Evolutionary conservation across 495 filamentous ascomycete species (phyloP).

Genomic region (Coniosporium apollinis): DNA sequence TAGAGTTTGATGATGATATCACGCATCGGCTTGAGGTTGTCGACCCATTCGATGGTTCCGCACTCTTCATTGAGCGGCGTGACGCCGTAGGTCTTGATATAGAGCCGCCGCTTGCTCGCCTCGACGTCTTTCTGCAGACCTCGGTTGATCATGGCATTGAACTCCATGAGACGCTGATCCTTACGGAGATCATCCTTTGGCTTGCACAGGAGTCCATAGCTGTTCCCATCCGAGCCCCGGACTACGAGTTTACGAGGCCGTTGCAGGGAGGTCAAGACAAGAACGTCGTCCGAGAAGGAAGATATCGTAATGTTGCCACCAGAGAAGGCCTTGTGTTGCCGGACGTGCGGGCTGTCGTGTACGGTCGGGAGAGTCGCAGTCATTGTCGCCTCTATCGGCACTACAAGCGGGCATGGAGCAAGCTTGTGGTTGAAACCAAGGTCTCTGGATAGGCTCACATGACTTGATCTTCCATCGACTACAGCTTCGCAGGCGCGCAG

Average conservation of each 20-base stretch:
- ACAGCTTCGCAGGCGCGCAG: slow-evolving; percentile 60
- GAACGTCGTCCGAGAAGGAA: slow-evolving; percentile 64
- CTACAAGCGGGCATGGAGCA: slow-evolving; percentile 67
- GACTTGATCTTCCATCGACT: slow-evolving; percentile 50
- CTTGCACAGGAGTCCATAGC: slow-evolving; percentile 85
- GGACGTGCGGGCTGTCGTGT: slow-evolving; percentile 47
- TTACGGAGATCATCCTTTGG: slow-evolving; percentile 96
- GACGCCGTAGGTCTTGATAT: slow-evolving; percentile 93
- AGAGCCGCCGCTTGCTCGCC: slow-evolving; percentile 64
- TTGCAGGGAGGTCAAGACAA: slow-evolving; percentile 81
- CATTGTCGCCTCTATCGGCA: slow-evolving; percentile 73
- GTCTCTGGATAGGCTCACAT: slow-evolving; percentile 54
- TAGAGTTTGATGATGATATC: slow-evolving; percentile 76
- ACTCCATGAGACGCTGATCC: slow-evolving; percentile 96
- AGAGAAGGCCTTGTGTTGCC: slow-evolving; percentile 70
- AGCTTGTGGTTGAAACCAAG: slow-evolving; percentile 71
- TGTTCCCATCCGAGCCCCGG: slow-evolving; percentile 69
- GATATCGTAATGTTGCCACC: slow-evolving; percentile 43
- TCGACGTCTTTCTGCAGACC: slow-evolving; percentile 82
- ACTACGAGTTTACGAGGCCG: slow-evolving; percentile 83
- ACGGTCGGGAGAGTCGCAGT: slow-evolving; percentile 64
- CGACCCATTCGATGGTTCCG: slow-evolving; percentile 97
- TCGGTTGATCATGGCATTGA: slow-evolving; percentile 94
- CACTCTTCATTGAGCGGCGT: slow-evolving; percentile 96
- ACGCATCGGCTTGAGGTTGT: slow-evolving; percentile 80